phyloP scores from a whole-genome alignment of 2,329 filamentous ascomycete species.

The Chaetothyriales sp. region DNA sequence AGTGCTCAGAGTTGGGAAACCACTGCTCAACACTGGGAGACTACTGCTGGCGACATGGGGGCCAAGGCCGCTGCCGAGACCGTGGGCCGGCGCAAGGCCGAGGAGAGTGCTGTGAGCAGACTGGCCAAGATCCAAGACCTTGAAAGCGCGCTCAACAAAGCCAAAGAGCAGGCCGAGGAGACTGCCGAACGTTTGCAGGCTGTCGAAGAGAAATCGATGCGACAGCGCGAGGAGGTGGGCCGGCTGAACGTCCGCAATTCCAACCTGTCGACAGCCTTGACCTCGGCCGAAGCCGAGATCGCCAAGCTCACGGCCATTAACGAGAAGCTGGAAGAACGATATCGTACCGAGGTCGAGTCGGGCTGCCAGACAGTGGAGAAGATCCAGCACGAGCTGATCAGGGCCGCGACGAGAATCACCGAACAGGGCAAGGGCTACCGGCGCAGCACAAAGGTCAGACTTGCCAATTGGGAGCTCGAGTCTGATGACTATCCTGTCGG shows the following conservation, averaged over 20 bases:
- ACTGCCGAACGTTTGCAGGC: constrained; percentile 23
- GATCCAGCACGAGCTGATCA: constrained; percentile 27
- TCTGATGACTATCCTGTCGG: constrained; percentile 21
- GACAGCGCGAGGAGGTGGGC: constrained; percentile 25
- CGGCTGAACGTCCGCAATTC: constrained; percentile 30
- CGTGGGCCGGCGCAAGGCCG: constrained; percentile 22
- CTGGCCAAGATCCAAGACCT: constrained; percentile 26
- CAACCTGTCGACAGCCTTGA: constrained; percentile 28
- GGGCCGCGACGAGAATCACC: constrained; percentile 17
- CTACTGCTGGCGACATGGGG: constrained; percentile 25
- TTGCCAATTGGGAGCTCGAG: constrained; percentile 28
- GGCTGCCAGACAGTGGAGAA: constrained; percentile 25
- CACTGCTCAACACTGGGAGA: constrained; percentile 23
- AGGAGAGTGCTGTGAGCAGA: constrained; percentile 24
- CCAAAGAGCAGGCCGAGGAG: constrained; percentile 24
- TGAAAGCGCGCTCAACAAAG: constrained; percentile 24
- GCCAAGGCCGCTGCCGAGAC: constrained; percentile 24
- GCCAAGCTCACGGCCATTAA: constrained; percentile 26
- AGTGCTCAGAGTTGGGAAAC: constrained; percentile 20
- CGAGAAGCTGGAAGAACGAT: constrained; percentile 24
- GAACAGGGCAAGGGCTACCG: constrained; percentile 19
- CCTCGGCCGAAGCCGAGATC: constrained; percentile 24
- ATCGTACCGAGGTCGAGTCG: constrained; percentile 26
- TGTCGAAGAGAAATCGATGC: constrained; percentile 18
- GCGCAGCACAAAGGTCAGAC: constrained; percentile 23